Evolutionary conservation across 495 filamentous ascomycete genomes (phyloP).

Genomic region (Monascus purpureus): DNA sequence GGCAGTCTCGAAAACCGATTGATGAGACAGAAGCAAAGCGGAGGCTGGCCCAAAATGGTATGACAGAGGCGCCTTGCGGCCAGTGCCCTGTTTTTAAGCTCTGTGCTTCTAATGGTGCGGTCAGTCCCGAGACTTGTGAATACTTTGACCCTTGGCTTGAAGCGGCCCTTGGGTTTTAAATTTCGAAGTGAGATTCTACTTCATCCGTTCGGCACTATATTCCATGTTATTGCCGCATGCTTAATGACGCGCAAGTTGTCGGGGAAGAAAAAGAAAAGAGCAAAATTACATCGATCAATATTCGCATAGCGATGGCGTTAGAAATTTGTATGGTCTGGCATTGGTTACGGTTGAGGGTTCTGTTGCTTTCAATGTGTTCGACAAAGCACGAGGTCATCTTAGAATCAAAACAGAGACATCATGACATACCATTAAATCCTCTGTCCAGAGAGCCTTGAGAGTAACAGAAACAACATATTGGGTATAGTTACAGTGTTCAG

Average conservation of each 20-base stretch:
- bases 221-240: too few species aligned
- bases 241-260: too few species aligned
- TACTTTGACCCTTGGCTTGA: slow-evolving; percentile 78
- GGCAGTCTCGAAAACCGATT: slow-evolving; percentile 24
- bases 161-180: slow-evolving; percentile 23
- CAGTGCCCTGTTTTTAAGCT: slow-evolving; percentile 87
- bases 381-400: too few species aligned
- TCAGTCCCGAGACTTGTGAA: slow-evolving; percentile 78
- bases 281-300: too few species aligned
- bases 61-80: slow-evolving; percentile 83
- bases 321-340: slow-evolving; percentile 7
- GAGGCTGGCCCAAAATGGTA: slow-evolving; percentile 41
- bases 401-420: too few species aligned
- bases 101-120: slow-evolving; percentile 75
- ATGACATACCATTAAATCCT: too few species aligned
- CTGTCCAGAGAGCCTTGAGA: too few species aligned
- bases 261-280: slow-evolving; percentile 7
- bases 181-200: background rate
- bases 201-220: too few species aligned
- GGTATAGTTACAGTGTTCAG: too few species aligned
- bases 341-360: slow-evolving; percentile 5
- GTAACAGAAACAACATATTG: too few species aligned
- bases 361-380: slow-evolving; percentile 1
- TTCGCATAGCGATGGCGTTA: slow-evolving; percentile 25
- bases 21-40: slow-evolving; percentile 15